Conservation (phyloP, 176 grass and related monocot genomes). For the Ensete ventricosum region DNA sequence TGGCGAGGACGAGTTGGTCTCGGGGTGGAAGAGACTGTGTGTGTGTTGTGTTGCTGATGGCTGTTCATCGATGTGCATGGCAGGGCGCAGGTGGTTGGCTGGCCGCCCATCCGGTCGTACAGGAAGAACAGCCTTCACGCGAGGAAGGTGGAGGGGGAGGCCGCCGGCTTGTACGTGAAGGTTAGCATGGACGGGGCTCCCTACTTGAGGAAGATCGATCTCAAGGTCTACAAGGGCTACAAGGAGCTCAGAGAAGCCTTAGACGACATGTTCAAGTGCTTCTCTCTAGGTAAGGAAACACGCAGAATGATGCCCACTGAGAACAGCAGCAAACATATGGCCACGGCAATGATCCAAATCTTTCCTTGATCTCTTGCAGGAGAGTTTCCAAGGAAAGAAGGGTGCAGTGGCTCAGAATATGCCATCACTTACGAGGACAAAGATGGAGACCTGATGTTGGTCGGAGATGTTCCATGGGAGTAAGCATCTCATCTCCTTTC, state of each 20-base stretch:
- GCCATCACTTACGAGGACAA: slow-evolving; percentile 81
- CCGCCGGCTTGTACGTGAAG: slow-evolving; percentile 52
- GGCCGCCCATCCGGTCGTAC: slow-evolving; percentile 75
- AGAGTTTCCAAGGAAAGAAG: slow-evolving; percentile 2
- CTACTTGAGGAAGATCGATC: slow-evolving; percentile 81
- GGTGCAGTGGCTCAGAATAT: slow-evolving; percentile 14
- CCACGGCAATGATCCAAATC: background rate
- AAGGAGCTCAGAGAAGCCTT: slow-evolving; percentile 60
- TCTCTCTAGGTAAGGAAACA: slow-evolving; percentile 14
- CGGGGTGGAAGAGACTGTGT: background rate
- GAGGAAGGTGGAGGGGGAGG: slow-evolving; percentile 33
- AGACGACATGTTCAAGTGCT: slow-evolving; percentile 65
- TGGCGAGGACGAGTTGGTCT: background rate
- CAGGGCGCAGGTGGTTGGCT: slow-evolving; percentile 74
- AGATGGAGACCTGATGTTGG: slow-evolving; percentile 86
- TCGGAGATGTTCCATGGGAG: slow-evolving; percentile 90
- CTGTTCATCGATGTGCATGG: background rate
- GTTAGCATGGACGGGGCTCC: slow-evolving; percentile 96
- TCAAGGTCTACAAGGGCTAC: slow-evolving; percentile 67
- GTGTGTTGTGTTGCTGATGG: background rate
- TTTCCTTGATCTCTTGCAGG: background rate
- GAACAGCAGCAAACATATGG: background rate
- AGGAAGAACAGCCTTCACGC: slow-evolving; percentile 60
- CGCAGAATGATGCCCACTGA: background rate
- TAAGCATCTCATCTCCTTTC: slow-evolving; percentile 36